Conservation (phyloP, 306 rosid species). For the Erythrophleum fordii region DNA sequence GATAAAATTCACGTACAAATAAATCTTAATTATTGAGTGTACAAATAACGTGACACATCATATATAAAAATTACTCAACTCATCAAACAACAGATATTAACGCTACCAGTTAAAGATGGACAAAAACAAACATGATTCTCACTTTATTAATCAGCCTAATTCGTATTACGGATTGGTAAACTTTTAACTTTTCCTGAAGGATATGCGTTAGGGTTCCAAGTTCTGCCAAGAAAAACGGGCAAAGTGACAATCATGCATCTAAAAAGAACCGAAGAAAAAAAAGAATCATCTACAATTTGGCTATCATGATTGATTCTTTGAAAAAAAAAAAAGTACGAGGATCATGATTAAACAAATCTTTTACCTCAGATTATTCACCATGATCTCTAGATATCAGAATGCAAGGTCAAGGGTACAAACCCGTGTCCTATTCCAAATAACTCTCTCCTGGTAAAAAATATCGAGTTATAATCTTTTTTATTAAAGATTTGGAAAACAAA, state of each 20-base stretch:
- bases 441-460: too few species aligned
- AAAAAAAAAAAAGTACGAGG: neutral
- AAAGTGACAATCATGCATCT: constrained; percentile 21
- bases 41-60: too few species aligned
- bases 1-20: too few species aligned
- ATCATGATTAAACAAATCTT: neutral
- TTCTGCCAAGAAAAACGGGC: constrained; percentile 2
- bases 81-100: too few species aligned
- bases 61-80: too few species aligned
- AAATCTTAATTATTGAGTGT: too few species aligned
- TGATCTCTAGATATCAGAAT: neutral
- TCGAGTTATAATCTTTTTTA: too few species aligned
- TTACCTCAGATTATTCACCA: neutral
- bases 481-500: too few species aligned
- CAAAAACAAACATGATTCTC: neutral
- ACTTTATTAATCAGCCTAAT: neutral
- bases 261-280: neutral
- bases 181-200: neutral
- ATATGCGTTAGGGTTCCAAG: neutral
- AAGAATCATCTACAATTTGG: neutral
- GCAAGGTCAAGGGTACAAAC: too few species aligned
- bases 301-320: neutral
- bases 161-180: neutral
- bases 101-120: neutral
- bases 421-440: too few species aligned